Conservation (phyloP, 1,284 basidiomycete species). For the Singerocomus rubriflavus region DNA sequence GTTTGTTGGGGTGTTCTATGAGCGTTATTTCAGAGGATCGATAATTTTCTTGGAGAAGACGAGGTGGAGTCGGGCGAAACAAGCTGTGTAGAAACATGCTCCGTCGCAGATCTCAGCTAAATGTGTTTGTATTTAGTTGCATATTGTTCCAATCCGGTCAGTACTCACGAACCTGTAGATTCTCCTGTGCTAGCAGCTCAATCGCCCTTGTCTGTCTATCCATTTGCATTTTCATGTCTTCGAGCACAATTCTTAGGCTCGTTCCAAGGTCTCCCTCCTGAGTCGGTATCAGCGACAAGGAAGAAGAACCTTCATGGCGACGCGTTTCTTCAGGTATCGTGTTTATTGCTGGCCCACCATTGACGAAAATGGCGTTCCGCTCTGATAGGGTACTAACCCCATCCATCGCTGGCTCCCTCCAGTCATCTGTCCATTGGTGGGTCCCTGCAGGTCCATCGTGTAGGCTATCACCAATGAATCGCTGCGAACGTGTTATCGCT, state of each 20-base stretch:
- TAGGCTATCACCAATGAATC: constrained; percentile 6
- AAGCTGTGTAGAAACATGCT: constrained; percentile 14
- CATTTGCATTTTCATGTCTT: constrained; percentile 34
- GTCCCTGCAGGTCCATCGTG: constrained; percentile 8
- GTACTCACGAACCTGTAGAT: constrained; percentile 26
- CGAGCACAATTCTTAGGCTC: constrained; percentile 28
- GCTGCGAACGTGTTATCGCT: constrained; percentile 21
- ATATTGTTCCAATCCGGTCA: not conserved
- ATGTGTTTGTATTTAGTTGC: constrained; percentile 9
- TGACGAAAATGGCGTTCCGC: constrained; percentile 6
- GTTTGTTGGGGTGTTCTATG: not conserved
- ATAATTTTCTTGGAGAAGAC: constrained; percentile 20
- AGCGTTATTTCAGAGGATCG: constrained; percentile 5
- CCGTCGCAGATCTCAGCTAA: constrained; percentile 23
- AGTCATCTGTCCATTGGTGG: constrained; percentile 14
- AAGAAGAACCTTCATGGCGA: constrained; percentile 11
- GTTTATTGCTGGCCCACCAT: constrained; percentile 8
- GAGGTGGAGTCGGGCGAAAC: constrained; percentile 12
- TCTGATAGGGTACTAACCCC: constrained; percentile 16
- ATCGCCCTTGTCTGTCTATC: constrained; percentile 31
- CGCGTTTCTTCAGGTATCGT: constrained; percentile 14
- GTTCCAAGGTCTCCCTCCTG: constrained; percentile 24
- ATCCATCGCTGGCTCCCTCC: constrained; percentile 17
- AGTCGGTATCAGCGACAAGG: constrained; percentile 15
- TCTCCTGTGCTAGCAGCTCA: constrained; percentile 31